phyloP scores from a whole-genome alignment of 2,329 filamentous ascomycete species.

The Botrytis fragariae region DNA sequence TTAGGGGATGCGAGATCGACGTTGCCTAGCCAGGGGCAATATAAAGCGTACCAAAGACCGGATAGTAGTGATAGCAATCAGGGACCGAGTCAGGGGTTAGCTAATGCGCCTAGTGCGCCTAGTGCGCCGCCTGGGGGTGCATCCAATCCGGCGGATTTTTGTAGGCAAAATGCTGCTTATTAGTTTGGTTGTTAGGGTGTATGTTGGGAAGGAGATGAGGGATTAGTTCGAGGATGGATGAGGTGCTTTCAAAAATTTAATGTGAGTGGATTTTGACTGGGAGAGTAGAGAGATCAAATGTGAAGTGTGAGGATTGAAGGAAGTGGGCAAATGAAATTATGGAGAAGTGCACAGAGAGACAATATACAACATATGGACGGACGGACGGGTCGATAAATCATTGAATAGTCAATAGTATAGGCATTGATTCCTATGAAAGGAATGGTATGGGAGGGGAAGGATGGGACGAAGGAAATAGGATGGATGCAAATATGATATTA shows the following conservation, averaged over 20 bases:
- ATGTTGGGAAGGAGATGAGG: background rate
- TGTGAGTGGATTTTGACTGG: background rate
- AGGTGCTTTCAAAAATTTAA: background rate
- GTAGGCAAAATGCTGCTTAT: conserved; percentile 46
- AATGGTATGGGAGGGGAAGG: no score
- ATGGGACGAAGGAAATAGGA: background rate
- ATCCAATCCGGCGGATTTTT: conserved; percentile 49
- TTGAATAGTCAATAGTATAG: background rate
- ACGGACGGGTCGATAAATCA: background rate
- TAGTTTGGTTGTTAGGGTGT: conserved; percentile 18
- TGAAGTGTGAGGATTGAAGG: background rate
- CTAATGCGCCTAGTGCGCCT: conserved; percentile 47
- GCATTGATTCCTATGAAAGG: background rate
- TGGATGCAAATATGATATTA: background rate
- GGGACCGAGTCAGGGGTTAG: conserved; percentile 21
- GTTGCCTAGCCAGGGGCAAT: conserved; percentile 50
- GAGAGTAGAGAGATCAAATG: background rate
- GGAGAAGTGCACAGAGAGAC: background rate
- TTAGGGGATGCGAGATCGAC: conserved; percentile 48
- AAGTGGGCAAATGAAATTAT: background rate
- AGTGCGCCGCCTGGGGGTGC: conserved; percentile 44
- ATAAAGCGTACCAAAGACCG: conserved; percentile 53
- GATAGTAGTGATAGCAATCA: conserved; percentile 31
- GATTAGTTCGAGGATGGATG: background rate
- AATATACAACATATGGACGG: background rate